Evolutionary conservation across 139 green algal species (phyloP).

Genomic region (Nannochloris sp.): DNA sequence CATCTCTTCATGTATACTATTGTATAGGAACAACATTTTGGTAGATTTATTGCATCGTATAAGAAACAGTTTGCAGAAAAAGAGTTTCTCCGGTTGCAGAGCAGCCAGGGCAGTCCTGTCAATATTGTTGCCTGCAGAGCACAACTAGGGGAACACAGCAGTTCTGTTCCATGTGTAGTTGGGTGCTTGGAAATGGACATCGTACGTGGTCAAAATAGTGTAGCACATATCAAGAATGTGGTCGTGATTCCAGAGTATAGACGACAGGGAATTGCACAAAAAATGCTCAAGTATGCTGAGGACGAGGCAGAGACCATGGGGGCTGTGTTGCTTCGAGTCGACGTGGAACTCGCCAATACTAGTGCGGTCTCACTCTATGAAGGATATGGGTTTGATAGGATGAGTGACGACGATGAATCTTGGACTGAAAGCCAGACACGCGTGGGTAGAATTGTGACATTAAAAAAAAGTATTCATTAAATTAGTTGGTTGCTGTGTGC

Average conservation of each 20-base stretch:
- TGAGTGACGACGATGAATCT: background rate
- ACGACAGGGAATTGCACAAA: background rate
- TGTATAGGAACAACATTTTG: constrained; percentile 6
- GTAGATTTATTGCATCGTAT: constrained; percentile 7
- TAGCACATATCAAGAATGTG: constrained; percentile 6
- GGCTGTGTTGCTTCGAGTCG: background rate
- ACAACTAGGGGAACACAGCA: too few relatives aligned
- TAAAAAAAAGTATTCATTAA: background rate
- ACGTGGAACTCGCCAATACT: constrained; percentile 3
- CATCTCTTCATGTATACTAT: too few relatives aligned
- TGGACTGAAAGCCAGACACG: background rate
- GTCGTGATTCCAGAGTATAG: background rate
- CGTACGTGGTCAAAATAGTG: too few relatives aligned
- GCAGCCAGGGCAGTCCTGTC: too few relatives aligned
- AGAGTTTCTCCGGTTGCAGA: background rate
- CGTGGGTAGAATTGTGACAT: constrained; percentile 3
- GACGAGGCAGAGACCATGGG: background rate
- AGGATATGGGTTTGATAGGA: background rate
- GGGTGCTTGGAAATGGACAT: background rate
- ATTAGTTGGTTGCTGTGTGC: background rate
- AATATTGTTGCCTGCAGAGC: too few relatives aligned
- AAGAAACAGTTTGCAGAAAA: constrained; percentile 11
- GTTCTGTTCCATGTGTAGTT: too few relatives aligned
- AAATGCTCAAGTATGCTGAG: background rate
- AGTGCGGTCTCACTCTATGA: background rate